Percentiles rank a stretch among this genome's conserved stretches.
These are phyloP conservation scores for Allantophomopsis lycopodina DNA, from an alignment of 2,329 filamentous ascomycete species.

Conservation along the genomic window DNA sequence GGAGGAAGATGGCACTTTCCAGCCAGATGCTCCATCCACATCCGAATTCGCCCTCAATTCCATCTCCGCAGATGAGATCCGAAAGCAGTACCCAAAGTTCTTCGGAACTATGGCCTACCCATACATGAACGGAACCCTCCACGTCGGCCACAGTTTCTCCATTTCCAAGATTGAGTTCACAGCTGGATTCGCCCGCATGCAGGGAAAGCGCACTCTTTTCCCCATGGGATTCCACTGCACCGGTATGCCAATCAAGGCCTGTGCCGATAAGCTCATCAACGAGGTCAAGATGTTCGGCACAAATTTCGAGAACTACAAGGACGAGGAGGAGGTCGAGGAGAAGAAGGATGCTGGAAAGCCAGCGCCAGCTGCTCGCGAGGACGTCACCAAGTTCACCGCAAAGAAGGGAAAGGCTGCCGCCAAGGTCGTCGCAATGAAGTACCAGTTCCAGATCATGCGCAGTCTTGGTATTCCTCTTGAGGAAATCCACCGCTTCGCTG, in stretches of 20 bases:
- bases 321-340: constrained; percentile 41
- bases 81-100: constrained; percentile 78
- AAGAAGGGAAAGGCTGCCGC: constrained; percentile 87
- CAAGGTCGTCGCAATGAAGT: constrained; percentile 88
- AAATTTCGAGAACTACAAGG: constrained; percentile 67
- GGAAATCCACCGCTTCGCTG: constrained; percentile 87
- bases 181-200: constrained; percentile 76
- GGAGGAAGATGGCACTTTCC: constrained; percentile 66
- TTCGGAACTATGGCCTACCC: constrained; percentile 69
- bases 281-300: constrained; percentile 83
- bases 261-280: constrained; percentile 83
- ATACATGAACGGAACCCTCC: constrained; percentile 80
- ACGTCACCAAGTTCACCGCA: constrained; percentile 80
- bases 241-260: constrained; percentile 96
- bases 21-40: constrained; percentile 71
- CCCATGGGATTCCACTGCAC: constrained; percentile 94
- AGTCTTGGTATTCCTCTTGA: constrained; percentile 75
- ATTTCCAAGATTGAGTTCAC: constrained; percentile 89
- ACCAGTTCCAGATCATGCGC: constrained; percentile 91
- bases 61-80: constrained; percentile 60
- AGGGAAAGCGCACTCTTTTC: constrained; percentile 76
- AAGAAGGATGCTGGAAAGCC: constrained; percentile 36
- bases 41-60: constrained; percentile 64
- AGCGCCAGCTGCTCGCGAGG: constrained; percentile 53
- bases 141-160: constrained; percentile 88